Conservation (phyloP, 805 yeast species). For the Kazachstania kunashirensis region DNA sequence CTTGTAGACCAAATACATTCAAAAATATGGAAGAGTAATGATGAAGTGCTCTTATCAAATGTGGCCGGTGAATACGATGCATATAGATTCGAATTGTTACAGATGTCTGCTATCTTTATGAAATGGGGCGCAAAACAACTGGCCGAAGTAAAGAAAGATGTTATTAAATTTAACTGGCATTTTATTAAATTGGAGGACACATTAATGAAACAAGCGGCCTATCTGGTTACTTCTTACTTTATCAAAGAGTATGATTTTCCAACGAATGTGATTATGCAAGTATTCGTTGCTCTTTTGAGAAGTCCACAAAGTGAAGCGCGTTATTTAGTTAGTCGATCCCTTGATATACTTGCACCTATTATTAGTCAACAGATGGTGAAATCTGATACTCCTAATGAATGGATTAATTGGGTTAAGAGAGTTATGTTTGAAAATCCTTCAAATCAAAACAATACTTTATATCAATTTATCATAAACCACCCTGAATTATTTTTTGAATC, state of each 20-base stretch:
- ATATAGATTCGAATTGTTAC: slow-evolving; percentile 68
- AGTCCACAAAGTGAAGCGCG: slow-evolving; percentile 82
- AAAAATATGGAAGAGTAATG: slow-evolving; percentile 63
- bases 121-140: slow-evolving; percentile 55
- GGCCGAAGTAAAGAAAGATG: slow-evolving; percentile 61
- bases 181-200: slow-evolving; percentile 82
- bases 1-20: slow-evolving; percentile 62
- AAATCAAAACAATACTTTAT: slow-evolving; percentile 75
- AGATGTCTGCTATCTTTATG: slow-evolving; percentile 67
- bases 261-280: slow-evolving; percentile 77
- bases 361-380: slow-evolving; percentile 55
- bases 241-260: slow-evolving; percentile 86
- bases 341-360: slow-evolving; percentile 82
- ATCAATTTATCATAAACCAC: slow-evolving; percentile 80
- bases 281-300: slow-evolving; percentile 79
- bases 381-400: slow-evolving; percentile 41
- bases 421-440: slow-evolving; percentile 85
- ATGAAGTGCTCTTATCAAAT: slow-evolving; percentile 36
- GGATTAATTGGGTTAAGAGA: slow-evolving; percentile 94
- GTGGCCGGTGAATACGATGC: slow-evolving; percentile 64
- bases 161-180: slow-evolving; percentile 92
- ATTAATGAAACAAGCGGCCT: slow-evolving; percentile 85
- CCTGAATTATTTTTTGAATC: slow-evolving; percentile 76
- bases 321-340: slow-evolving; percentile 72
- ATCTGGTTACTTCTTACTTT: slow-evolving; percentile 77